Conservation (phyloP, 768 basidiomycete species). For the Omphalotus guepiniiformis region DNA sequence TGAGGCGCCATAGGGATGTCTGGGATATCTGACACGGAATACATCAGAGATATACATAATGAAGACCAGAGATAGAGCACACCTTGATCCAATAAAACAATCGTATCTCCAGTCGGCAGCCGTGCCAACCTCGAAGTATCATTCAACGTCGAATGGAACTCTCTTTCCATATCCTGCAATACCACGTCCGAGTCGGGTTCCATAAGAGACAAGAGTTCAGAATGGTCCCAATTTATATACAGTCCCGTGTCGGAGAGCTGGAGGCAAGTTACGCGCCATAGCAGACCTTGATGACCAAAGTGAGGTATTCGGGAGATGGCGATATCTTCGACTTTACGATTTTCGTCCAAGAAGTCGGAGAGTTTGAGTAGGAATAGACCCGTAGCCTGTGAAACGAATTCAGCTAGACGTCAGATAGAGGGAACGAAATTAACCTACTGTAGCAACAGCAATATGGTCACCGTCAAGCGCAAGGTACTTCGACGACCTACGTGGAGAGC, state of each 20-base stretch:
- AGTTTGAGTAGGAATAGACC: slow-evolving; percentile 20
- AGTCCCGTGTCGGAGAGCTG: slow-evolving; percentile 53
- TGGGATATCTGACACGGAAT: no score
- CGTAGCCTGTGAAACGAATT: slow-evolving; percentile 19
- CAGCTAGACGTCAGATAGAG: slow-evolving; percentile 1
- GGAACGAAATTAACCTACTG: slow-evolving; percentile 28
- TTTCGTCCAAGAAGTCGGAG: slow-evolving; percentile 11
- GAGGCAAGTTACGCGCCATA: slow-evolving; percentile 41
- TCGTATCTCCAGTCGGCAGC: slow-evolving; percentile 4
- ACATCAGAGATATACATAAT: no score
- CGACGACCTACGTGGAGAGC: slow-evolving; percentile 32
- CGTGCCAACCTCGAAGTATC: not conserved
- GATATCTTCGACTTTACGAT: slow-evolving; percentile 16
- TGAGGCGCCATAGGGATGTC: no score
- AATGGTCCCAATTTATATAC: slow-evolving; percentile 42
- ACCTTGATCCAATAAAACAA: slow-evolving; percentile 1
- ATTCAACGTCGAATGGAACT: not conserved
- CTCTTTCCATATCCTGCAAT: not conserved
- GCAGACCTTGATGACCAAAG: slow-evolving; percentile 24
- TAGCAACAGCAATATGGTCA: slow-evolving; percentile 41
- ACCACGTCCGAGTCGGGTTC: not conserved
- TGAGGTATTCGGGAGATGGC: slow-evolving; percentile 25
- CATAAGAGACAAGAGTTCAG: not conserved
- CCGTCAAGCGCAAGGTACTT: slow-evolving; percentile 48
- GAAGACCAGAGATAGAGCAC: no score